Base-by-base conservation (phyloP, 1,284 basidiomycete genomes). In the Ceratobasidium sp. region DNA sequence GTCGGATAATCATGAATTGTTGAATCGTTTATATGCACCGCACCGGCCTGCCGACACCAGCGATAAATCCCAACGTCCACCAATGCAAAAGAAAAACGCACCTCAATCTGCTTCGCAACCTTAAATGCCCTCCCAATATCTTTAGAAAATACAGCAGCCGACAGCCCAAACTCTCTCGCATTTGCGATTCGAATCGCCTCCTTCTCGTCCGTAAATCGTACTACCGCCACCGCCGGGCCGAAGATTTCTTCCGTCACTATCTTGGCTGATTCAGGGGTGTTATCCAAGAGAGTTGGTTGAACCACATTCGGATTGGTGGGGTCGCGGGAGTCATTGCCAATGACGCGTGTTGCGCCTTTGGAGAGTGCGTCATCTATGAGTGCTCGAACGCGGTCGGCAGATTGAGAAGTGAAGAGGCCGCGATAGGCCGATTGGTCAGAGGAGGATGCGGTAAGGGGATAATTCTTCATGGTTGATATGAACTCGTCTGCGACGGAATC, bases 181-280 rank as follows among this genome's bases (percentile, higher is more conserved):
- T 83, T 85, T 32, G 84, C 84, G 63, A 79, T 70, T 11, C 38
- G 75, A 21, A 81, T 78, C 9, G 79, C 82, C 67, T 84, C 80
- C 23, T 79, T 79, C 67, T 83, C 82, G 14, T 79, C 79, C 18
- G 77, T 76, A 78, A 85, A 85, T 18, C 79, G 79, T 41, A 82
- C 79, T 21, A 82, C 76, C 26, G 79, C 80, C 14, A 85, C 78
- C 26, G 85, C 83, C 0, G 84, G 84, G 0, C 83, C 85, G 71
- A 86, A 86, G 54, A 84, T 84, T 79, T 84, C 82, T 46, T 82
- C 77, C 23, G 66, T 70, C 38, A 72, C 74, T 77, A 28, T 80
- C 67, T 43, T 74, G 28, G 73, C 66, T 7, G 70, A 58, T 18
- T 75, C 64, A 47, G 76, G 78, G 3, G 80, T 77, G 9, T 76